Evolutionary conservation across 768 basidiomycete genomes (phyloP).

Genomic region (Suillus cothurnatus): DNA sequence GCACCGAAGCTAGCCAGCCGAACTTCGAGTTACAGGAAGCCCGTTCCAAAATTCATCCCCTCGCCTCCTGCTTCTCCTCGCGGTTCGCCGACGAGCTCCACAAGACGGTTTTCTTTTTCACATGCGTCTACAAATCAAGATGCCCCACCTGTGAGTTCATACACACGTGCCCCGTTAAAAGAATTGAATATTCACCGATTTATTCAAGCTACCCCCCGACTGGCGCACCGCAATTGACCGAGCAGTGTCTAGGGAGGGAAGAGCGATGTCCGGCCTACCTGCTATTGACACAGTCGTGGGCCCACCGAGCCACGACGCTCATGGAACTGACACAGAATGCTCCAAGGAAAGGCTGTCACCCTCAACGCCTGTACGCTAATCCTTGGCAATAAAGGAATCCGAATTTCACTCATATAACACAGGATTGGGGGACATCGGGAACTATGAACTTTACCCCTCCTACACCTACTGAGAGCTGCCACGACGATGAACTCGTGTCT

Average conservation of each 20-base stretch:
- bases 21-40: constrained; percentile 69
- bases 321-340: constrained; percentile 25
- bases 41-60: constrained; percentile 66
- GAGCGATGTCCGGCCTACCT: constrained; percentile 27
- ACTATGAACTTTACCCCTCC: constrained; percentile 33
- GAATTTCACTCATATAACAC: constrained; percentile 29
- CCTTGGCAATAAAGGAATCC: constrained; percentile 26
- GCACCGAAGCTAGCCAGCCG: constrained; percentile 31
- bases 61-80: constrained; percentile 53
- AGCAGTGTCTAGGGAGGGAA: constrained; percentile 33
- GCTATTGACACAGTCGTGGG: constrained; percentile 36
- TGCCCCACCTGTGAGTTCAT: constrained; percentile 33
- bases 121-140: constrained; percentile 20
- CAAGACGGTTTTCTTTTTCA: constrained; percentile 34
- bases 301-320: constrained; percentile 27
- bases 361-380: constrained; percentile 34
- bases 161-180: constrained; percentile 3
- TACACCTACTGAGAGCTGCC: constrained; percentile 36
- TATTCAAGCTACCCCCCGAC: constrained; percentile 34
- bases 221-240: constrained; percentile 39
- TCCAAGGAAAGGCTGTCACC: constrained; percentile 36
- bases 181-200: constrained; percentile 11
- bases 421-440: constrained; percentile 36
- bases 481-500: constrained; percentile 35
- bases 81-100: constrained; percentile 36